Evolutionary conservation across 192 early-diverging fungal genomes (phyloP), one percentile per base, ranked within the genome.

Genomic region (Coemansia sp.): DNA sequence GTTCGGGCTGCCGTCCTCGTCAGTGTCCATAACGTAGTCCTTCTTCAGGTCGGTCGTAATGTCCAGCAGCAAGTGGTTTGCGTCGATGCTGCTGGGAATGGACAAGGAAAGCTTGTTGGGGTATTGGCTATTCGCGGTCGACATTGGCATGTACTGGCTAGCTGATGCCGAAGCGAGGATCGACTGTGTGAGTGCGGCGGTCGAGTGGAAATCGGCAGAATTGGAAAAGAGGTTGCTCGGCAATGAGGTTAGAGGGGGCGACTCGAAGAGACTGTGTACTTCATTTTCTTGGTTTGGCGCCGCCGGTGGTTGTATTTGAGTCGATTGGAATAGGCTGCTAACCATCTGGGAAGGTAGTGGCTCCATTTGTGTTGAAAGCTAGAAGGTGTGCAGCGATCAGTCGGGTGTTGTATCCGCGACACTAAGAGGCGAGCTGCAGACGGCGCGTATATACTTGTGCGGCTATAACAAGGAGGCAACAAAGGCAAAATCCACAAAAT

Each of bases 321-420:
- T 48, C 23, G 78, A 59, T 47, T 70, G 73, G 3, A 74, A 35
- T n/a, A 72, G 18, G 41, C 62, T 47, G 57, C 37, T 60, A 14
- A 70, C 42, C 35, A 76, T 37, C 34, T 76, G 79, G 16, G 70
- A 42, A 11, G 66, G 64, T 34, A 76, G 18, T 2, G 78, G 68
- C 39, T 80, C 72, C 77, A 80, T 79, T 12, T 50, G 25, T 28
- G 25, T 50, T 23, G 48, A 53, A 16, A 7, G 52, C 52, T 28
- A 53, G 26, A 16, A 16, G 26, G 26, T 13, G 52, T 53, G 20
- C 31, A 53, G 52, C 26, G 52, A 26, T 53, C 52, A 53, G 52
- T 28, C 52, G 52, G 26, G 52, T 53, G 52, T 53, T 53, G 52
- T 53, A 53, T 28, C 52, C 28, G 28, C 52, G 28, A 28, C 26